Evolutionary conservation across 805 yeast species (phyloP).

Genomic region (Yarrowia sp.): DNA sequence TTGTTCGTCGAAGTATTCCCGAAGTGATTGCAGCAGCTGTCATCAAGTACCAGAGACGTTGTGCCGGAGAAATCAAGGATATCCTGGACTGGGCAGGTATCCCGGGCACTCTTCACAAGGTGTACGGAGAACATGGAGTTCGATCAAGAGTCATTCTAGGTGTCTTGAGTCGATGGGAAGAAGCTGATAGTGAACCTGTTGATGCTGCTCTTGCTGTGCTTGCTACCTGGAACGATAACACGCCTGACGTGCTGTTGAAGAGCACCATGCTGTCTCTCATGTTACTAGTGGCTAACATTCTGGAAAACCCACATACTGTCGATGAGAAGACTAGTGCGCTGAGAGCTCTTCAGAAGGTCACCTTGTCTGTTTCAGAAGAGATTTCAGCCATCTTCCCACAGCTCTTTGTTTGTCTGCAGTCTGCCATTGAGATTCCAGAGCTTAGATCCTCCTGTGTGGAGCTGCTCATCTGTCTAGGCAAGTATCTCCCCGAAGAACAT

Average conservation of each 20-base stretch:
- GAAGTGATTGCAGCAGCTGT: conserved; percentile 33
- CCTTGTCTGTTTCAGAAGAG: conserved; percentile 2
- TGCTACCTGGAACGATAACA: conserved; percentile 14
- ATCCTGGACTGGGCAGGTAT: conserved; percentile 20
- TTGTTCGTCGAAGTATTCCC: conserved; percentile 12
- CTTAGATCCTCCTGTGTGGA: conserved; percentile 17
- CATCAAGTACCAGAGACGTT: conserved; percentile 16
- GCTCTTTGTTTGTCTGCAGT: conserved; percentile 22
- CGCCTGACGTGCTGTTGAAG: background rate
- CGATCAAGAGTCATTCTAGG: conserved; percentile 8
- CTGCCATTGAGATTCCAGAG: conserved; percentile 12
- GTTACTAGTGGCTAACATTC: conserved; percentile 21
- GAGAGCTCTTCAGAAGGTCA: conserved; percentile 18
- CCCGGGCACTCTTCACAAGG: background rate
- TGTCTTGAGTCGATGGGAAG: conserved; percentile 22
- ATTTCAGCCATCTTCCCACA: conserved; percentile 32
- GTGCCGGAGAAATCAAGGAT: conserved; percentile 10
- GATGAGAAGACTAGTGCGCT: conserved; percentile 20
- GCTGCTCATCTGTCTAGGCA: conserved; percentile 9
- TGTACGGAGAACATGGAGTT: conserved; percentile 18
- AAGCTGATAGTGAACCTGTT: conserved; percentile 16
- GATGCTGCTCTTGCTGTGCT: conserved; percentile 18
- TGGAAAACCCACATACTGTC: conserved; percentile 29
- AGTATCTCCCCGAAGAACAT: conserved; percentile 20
- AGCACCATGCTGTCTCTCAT: conserved; percentile 21